These are phyloP conservation scores for Fusarium sp. DNA, from an alignment of 2,329 filamentous ascomycete genomes.

Conservation along the genomic window DNA sequence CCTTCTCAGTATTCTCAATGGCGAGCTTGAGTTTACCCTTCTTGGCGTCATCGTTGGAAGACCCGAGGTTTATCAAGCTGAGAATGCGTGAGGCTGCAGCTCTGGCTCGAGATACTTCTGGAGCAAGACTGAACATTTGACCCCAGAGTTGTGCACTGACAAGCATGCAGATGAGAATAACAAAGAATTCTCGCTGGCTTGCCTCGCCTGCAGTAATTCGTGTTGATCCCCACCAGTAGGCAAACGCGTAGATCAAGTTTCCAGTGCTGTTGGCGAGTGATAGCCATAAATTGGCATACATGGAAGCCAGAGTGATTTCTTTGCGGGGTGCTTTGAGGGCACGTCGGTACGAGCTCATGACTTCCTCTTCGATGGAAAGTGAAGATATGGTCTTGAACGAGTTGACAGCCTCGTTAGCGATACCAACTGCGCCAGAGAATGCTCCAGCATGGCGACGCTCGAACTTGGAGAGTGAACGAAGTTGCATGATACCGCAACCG, in stretches of 20 bases:
- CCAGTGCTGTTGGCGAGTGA: constrained; percentile 71
- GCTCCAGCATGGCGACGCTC: constrained; percentile 74
- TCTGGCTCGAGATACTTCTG: constrained; percentile 77
- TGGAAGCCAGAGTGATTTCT: constrained; percentile 64
- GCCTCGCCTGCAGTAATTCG: constrained; percentile 76
- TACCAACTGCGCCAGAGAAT: constrained; percentile 72
- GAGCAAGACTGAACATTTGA: constrained; percentile 80
- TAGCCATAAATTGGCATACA: constrained; percentile 70
- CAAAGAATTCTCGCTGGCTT: constrained; percentile 77
- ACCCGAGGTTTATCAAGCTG: constrained; percentile 62
- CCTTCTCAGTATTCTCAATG: constrained; percentile 44
- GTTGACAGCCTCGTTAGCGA: constrained; percentile 76
- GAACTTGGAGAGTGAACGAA: constrained; percentile 71
- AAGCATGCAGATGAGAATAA: constrained; percentile 78
- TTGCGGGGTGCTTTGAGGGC: constrained; percentile 65
- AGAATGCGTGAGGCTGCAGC: constrained; percentile 71
- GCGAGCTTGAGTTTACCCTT: constrained; percentile 28
- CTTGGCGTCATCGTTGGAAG: constrained; percentile 41
- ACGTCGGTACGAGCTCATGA: constrained; percentile 66
- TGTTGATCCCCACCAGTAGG: constrained; percentile 84
- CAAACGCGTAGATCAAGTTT: constrained; percentile 79
- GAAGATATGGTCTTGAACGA: constrained; percentile 74
- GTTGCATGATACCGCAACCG: constrained; percentile 76
- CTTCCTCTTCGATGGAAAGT: constrained; percentile 65
- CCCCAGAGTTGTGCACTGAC: constrained; percentile 80